Conservation (phyloP, 208 protist species). For the Acanthamoeba quina region DNA sequence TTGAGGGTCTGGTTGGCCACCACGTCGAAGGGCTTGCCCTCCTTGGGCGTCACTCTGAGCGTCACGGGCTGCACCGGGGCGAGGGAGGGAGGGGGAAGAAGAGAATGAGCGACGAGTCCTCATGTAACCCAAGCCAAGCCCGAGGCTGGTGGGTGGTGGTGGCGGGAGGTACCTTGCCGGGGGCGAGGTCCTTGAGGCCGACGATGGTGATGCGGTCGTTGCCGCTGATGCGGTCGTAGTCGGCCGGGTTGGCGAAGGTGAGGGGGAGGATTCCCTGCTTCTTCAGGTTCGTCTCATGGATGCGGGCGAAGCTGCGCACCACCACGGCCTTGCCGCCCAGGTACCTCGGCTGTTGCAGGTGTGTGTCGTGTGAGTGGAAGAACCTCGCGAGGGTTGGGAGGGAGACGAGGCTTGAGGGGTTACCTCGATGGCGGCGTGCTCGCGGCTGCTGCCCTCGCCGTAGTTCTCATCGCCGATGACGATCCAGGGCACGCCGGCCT, state of each 20-base stretch:
- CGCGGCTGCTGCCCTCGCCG: slow-evolving; percentile 91
- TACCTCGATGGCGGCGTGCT: slow-evolving; percentile 92
- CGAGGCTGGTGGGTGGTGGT: slow-evolving; percentile 41
- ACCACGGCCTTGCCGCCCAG: slow-evolving; percentile 90
- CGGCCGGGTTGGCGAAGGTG: slow-evolving; percentile 90
- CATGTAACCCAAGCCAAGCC: too few species aligned
- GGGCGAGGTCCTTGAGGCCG: slow-evolving; percentile 80
- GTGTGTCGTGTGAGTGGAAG: too few species aligned
- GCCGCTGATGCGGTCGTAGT: slow-evolving; percentile 90
- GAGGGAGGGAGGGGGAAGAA: background rate
- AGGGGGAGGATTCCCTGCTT: slow-evolving; percentile 93
- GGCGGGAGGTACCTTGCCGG: slow-evolving; percentile 76
- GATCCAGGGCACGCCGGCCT: slow-evolving; percentile 87
- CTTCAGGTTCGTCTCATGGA: slow-evolving; percentile 95
- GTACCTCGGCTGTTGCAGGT: slow-evolving; percentile 77
- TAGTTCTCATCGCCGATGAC: slow-evolving; percentile 94
- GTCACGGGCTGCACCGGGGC: slow-evolving; percentile 28
- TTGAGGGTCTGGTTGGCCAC: slow-evolving; percentile 92
- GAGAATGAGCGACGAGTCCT: background rate
- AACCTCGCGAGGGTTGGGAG: too few species aligned
- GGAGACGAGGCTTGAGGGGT: background rate
- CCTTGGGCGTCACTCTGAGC: slow-evolving; percentile 19
- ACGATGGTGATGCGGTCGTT: slow-evolving; percentile 81
- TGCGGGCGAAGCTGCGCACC: slow-evolving; percentile 92
- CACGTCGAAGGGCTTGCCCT: slow-evolving; percentile 75